phyloP scores from a whole-genome alignment of 192 early-diverging fungal species.

The Phycomyces nitens region DNA sequence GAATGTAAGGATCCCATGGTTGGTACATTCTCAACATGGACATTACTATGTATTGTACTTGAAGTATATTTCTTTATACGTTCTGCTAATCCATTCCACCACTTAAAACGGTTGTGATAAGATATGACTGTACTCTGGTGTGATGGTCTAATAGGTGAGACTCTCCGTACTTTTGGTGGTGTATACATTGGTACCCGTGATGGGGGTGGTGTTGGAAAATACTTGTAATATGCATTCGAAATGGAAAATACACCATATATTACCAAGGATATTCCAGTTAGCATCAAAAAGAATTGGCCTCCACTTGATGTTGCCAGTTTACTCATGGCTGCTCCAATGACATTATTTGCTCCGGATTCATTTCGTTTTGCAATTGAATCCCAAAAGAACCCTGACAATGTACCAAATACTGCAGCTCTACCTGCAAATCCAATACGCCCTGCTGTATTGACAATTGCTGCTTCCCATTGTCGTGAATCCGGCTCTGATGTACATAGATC shows the following conservation, averaged over 20 bases:
- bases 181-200: slow-evolving; percentile 7
- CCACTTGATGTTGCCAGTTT: slow-evolving; percentile 24
- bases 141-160: too few species aligned
- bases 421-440: slow-evolving; percentile 45
- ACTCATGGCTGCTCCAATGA: slow-evolving; percentile 29
- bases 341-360: slow-evolving; percentile 19
- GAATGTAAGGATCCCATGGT: too few species aligned
- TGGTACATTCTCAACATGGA: too few species aligned
- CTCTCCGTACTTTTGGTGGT: not conserved
- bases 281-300: slow-evolving; percentile 26
- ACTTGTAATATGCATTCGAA: slow-evolving; percentile 33
- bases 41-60: too few species aligned
- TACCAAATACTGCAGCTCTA: slow-evolving; percentile 39
- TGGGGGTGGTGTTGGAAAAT: slow-evolving; percentile 36
- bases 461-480: slow-evolving; percentile 23
- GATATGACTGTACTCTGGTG: too few species aligned
- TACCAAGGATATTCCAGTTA: slow-evolving; percentile 26
- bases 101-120: too few species aligned
- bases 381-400: slow-evolving; percentile 36
- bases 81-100: too few species aligned
- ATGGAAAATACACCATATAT: slow-evolving; percentile 34
- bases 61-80: too few species aligned
- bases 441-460: slow-evolving; percentile 22
- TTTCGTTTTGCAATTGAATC: slow-evolving; percentile 17
- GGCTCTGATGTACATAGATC: slow-evolving; percentile 26